Base-by-base conservation (phyloP, 108 stramenopile species). In the Nannochloropsis gaditana region DNA sequence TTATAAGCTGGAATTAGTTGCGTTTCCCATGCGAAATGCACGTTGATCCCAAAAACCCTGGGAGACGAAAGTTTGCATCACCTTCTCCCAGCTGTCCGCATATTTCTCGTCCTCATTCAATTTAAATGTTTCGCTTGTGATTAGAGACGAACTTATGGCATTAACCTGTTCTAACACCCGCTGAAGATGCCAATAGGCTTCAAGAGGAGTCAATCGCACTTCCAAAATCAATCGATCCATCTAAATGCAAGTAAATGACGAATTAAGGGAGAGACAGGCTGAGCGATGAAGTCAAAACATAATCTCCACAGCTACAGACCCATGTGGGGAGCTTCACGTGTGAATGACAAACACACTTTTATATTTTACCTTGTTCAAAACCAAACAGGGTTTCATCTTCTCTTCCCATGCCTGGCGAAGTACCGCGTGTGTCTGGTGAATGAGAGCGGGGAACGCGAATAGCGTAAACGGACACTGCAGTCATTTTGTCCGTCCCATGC, bases 91-190 rank as follows among this genome's bases (percentile, higher is more conserved):
- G 59, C n/a, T 73, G 59, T 4, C 59, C 4, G 59, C n/a, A n/a
- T n/a, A 73, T 15, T 15, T 6, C 59, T 73, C 59, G 3, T 15
- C n/a, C 59, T 73, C 59, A 73, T 73, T n/a, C 31, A 59, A 9
- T 41, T 42, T 15, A 10, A 21, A 86, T 9, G 85, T 92, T 86
- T 9, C 93, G 90, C 5, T 90, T 87, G 11, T 82, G n/a, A 91
- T 83, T 44, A 91, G 82, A 19, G 91, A 84, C 21, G 79, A 88
- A 43, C 85, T 89, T 44, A 90, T 85, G 31, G 97, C 98, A 91
- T 99, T 99, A 84, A 97, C 92, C 73, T 93, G 93, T 90, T 99
- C 97, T 15, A 99, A 86, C 82, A 97, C 87, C 42, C 92, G 91
- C 41, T 95, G 94, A 79, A 98, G 89, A 85, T 96, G 91, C 80